phyloP scores from a whole-genome alignment of 306 rosid genomes.

The Spatholobus suberectus region DNA sequence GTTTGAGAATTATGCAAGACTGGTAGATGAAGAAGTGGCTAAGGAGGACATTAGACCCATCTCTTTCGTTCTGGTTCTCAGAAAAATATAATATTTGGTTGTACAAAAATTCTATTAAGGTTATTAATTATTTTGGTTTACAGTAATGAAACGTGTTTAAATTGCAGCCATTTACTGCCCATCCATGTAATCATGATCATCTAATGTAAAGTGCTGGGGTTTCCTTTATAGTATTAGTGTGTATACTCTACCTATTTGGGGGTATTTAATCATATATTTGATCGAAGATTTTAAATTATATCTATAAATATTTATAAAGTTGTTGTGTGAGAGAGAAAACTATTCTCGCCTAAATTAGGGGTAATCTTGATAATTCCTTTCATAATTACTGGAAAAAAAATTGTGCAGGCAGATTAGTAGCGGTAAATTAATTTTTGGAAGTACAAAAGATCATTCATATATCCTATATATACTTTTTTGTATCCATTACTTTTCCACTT shows the following conservation, averaged over 20 bases:
- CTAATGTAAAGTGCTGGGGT: neutral
- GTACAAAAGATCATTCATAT: too few relatives aligned
- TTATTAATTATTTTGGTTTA: conserved; percentile 12
- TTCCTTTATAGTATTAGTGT: neutral
- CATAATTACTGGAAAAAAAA: too few relatives aligned
- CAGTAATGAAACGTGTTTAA: conserved; percentile 16
- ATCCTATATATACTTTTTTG: too few relatives aligned
- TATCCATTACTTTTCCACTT: too few relatives aligned
- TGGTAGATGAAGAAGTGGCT: conserved; percentile 65
- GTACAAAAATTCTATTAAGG: neutral
- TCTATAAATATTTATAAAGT: too few relatives aligned
- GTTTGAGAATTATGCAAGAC: conserved; percentile 62
- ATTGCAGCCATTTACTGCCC: neutral
- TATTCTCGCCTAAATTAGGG: too few relatives aligned
- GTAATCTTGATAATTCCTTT: too few relatives aligned
- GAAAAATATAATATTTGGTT: conserved; percentile 46
- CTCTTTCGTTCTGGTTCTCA: conserved; percentile 67
- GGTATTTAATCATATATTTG: neutral
- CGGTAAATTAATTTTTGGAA: too few relatives aligned
- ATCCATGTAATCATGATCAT: neutral
- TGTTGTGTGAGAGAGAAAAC: too few relatives aligned
- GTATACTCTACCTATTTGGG: neutral
- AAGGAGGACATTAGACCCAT: conserved; percentile 68
- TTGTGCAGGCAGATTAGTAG: too few relatives aligned
- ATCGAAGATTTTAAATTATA: neutral